These are phyloP conservation scores for Psilocybe tampanensis DNA, from an alignment of 768 basidiomycete genomes.

Conservation along the genomic window DNA sequence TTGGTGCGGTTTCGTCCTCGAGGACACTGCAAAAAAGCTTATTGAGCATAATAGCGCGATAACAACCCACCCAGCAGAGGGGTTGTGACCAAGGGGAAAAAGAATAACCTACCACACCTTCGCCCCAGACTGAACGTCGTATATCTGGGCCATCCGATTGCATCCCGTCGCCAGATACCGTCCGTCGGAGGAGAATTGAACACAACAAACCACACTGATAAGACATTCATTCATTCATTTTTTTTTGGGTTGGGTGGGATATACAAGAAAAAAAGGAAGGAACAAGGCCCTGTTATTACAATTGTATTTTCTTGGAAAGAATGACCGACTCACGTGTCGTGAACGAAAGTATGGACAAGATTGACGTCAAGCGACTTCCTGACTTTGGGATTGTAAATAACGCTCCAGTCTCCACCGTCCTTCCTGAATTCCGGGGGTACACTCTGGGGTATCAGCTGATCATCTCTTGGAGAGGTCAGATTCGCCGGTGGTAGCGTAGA, in stretches of 20 bases:
- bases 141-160: constrained; percentile 93
- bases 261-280: neutral
- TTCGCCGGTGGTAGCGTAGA: constrained; percentile 18
- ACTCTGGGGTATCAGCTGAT: constrained; percentile 44
- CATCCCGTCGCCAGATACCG: constrained; percentile 91
- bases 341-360: constrained; percentile 78
- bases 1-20: constrained; percentile 72
- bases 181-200: constrained; percentile 93
- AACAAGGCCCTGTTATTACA: neutral
- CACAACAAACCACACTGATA: constrained; percentile 74
- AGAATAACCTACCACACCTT: constrained; percentile 72
- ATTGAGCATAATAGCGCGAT: neutral
- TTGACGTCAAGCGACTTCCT: constrained; percentile 72
- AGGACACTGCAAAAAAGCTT: constrained; percentile 56
- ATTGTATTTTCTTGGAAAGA: no score
- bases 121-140: constrained; percentile 84
- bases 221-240: neutral
- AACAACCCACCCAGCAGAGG: neutral
- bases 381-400: constrained; percentile 77
- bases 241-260: no score
- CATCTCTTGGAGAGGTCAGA: constrained; percentile 18
- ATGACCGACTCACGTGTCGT: constrained; percentile 64
- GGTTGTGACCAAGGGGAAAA: neutral
- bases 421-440: constrained; percentile 58
- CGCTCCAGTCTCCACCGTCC: constrained; percentile 85